Evolutionary conservation across 2,329 filamentous ascomycete species (phyloP), one percentile per base, ranked within the genome.

Genomic region (Exophiala bonariae): DNA sequence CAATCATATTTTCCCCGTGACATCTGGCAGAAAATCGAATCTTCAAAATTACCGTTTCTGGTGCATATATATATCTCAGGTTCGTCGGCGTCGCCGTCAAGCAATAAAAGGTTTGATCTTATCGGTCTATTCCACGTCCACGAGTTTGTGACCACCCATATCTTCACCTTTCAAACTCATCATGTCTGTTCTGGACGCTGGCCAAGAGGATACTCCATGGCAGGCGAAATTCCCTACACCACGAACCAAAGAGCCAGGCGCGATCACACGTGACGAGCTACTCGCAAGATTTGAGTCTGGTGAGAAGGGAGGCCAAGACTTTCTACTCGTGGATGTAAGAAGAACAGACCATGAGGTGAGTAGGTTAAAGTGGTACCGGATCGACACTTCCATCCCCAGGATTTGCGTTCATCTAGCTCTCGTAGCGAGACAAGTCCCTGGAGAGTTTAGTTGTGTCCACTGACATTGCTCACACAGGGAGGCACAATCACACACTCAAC

Each of bases 401-500:
- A n/a, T n/a, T n/a, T n/a, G n/a, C n/a, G n/a, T n/a, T n/a, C n/a
- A n/a, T n/a, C n/a, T n/a, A n/a, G n/a, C n/a, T n/a, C n/a, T n/a
- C n/a, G n/a, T n/a, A n/a, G n/a, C n/a, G n/a, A n/a, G n/a, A n/a
- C n/a, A n/a, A n/a, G n/a, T n/a, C n/a, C n/a, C n/a, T n/a, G n/a
- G n/a, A n/a, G n/a, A n/a, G n/a, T n/a, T n/a, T n/a, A n/a, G n/a
- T n/a, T n/a, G n/a, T 40, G 18, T 50, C 38, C 17, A 31, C 14
- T 8, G 18, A 34, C 22, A 10, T 36, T 22, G 16, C 47, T 19
- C 59, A 44, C n/a, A 30, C 49, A 79, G 78, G 82, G 83, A 19
- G 82, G 81, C 32, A 83, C 80, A 0, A 77, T 86, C 44, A 66
- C 66, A 7, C 75, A 73, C 2, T 82, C 81, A 1, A 68, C 85